Evolutionary conservation across 805 yeast genomes (phyloP).

Genomic region (Wickerhamiella lipophila): DNA sequence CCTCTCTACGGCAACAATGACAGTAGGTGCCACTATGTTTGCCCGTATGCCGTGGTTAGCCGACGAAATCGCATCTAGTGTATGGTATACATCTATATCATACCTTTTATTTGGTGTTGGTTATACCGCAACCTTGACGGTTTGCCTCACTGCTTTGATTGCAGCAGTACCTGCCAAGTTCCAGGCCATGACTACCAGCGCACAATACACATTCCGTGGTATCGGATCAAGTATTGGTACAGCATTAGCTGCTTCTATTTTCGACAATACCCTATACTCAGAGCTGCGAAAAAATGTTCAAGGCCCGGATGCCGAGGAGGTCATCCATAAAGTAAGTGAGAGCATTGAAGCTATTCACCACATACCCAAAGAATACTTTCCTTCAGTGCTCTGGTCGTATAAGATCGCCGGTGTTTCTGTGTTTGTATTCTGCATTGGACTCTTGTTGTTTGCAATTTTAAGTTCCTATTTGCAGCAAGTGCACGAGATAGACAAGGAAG

Average conservation of each 20-base stretch:
- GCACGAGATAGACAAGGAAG: slow-evolving; percentile 5
- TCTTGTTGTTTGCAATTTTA: slow-evolving; percentile 33
- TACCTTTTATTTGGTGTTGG: slow-evolving; percentile 48
- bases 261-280: slow-evolving; percentile 37
- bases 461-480: slow-evolving; percentile 14
- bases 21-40: slow-evolving; percentile 22
- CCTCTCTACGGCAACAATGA: slow-evolving; percentile 36
- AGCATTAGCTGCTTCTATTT: slow-evolving; percentile 52
- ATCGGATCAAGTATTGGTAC: slow-evolving; percentile 83
- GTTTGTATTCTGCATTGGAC: slow-evolving; percentile 34
- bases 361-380: slow-evolving; percentile 36
- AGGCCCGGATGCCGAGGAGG: slow-evolving; percentile 35
- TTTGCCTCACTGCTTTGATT: slow-evolving; percentile 60
- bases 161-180: slow-evolving; percentile 55
- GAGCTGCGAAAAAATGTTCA: slow-evolving; percentile 24
- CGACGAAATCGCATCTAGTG: slow-evolving; percentile 45
- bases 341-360: slow-evolving; percentile 39
- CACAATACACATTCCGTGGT: slow-evolving; percentile 78
- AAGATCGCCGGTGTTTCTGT: slow-evolving; percentile 39
- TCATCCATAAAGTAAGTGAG: slow-evolving; percentile 35
- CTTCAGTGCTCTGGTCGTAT: slow-evolving; percentile 35
- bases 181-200: slow-evolving; percentile 81
- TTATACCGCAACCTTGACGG: slow-evolving; percentile 54
- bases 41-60: slow-evolving; percentile 31
- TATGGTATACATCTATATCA: slow-evolving; percentile 32